Evolutionary conservation across 2,329 filamentous ascomycete genomes (phyloP), one percentile per base, ranked within the genome.

Genomic region (Verticillium isaacii): DNA sequence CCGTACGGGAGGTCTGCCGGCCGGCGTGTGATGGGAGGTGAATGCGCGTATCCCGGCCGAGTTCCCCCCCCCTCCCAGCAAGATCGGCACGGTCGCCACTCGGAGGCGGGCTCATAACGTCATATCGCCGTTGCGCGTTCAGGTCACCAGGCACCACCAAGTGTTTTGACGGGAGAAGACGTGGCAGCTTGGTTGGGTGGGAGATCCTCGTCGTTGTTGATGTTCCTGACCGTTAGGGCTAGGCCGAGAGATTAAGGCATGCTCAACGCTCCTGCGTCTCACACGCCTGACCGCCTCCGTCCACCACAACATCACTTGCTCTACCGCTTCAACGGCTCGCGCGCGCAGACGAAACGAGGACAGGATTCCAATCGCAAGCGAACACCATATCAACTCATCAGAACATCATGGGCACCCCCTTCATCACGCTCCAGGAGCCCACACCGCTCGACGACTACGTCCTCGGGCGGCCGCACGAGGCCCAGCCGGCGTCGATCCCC

Each of bases 391-490:
- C 25, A 29, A 25, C 25, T 3, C 29, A 29, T 29, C 29, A 5
- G 4, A 29, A 29, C 25, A 70, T 54, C 65, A 82, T 82, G 80
- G 79, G 76, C 25, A 83, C 82, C 1, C 81, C 81, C 0, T 82
- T 83, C 70, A 77, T 83, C 64, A 70, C 76, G 58, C 71, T 77
- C 63, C 76, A 82, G 14, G 77, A 78, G 69, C 84, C 84, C 54
- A 76, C 74, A 57, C 78, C 78, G 66, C 79, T 85, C 23, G 77
- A 79, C 60, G 76, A 73, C 17, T 86, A 82, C 71, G 72, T 80
- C 66, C 71, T 72, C 36, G 74, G 69, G 14, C 69, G 69, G 8
- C 71, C 76, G 1, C 71, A 75, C n/a, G 69, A 77, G 12, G 66
- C 76, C 60, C 85, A 88, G 67, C 72, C 77, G 1, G 23, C 72